These are phyloP conservation scores for Galerina sulciceps DNA, from an alignment of 768 basidiomycete species.

Conservation along the genomic window DNA sequence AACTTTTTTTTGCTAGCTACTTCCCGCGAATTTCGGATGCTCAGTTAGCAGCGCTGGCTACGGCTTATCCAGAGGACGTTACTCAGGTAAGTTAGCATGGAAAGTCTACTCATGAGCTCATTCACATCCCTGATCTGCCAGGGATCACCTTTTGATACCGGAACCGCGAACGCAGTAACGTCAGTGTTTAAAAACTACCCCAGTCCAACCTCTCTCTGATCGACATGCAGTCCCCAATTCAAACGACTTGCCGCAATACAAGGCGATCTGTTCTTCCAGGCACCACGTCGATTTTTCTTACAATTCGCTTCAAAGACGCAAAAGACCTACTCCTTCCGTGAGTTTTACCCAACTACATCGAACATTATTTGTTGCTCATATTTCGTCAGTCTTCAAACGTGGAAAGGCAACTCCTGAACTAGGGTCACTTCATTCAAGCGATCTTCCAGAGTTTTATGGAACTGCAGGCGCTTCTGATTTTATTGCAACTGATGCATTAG, in stretches of 20 bases:
- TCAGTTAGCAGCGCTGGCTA: neutral
- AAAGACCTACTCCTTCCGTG: slow-evolving; percentile 7
- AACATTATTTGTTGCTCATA: no score
- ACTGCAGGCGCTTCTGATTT: slow-evolving; percentile 13
- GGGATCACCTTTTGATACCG: slow-evolving; percentile 30
- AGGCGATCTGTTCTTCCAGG: slow-evolving; percentile 41
- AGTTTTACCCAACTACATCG: neutral
- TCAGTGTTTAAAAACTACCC: neutral
- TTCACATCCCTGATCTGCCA: neutral
- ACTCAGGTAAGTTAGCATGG: neutral
- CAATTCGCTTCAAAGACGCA: slow-evolving; percentile 22
- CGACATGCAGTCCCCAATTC: slow-evolving; percentile 36
- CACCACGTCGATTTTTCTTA: slow-evolving; percentile 39
- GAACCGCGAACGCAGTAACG: slow-evolving; percentile 19
- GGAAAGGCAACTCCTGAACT: slow-evolving; percentile 28
- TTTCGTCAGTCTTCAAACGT: slow-evolving; percentile 34
- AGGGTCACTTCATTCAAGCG: slow-evolving; percentile 24
- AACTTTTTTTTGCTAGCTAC: neutral
- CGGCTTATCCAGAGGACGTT: neutral
- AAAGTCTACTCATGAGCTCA: neutral
- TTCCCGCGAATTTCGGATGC: neutral
- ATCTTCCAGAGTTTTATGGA: slow-evolving; percentile 22
- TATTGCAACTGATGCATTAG: slow-evolving; percentile 21
- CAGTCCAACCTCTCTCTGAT: neutral
- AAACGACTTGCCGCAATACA: slow-evolving; percentile 43